phyloP scores from a whole-genome alignment of 1,284 basidiomycete genomes.

The Cronartium quercuum region DNA sequence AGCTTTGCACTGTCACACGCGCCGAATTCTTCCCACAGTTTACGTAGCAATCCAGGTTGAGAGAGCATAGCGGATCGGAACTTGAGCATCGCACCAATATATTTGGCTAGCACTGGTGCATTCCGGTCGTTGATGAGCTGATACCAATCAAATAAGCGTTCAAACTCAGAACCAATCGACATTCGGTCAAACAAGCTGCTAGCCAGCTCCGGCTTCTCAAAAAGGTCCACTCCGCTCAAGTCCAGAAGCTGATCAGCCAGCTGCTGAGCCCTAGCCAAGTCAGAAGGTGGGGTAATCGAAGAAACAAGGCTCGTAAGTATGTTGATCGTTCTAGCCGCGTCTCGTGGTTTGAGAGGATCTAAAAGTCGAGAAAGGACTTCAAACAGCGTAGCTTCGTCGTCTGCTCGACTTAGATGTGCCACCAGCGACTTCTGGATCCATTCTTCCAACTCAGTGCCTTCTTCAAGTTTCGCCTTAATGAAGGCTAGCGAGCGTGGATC shows the following conservation, averaged over 20 bases:
- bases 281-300: not conserved
- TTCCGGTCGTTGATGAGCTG: conserved; percentile 4
- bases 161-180: not conserved
- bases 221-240: conserved; percentile 11
- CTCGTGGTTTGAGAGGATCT: not conserved
- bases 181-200: conserved; percentile 2
- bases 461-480: conserved; percentile 2
- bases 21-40: not conserved
- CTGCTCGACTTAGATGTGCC: not conserved
- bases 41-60: not conserved
- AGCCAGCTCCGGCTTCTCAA: not conserved
- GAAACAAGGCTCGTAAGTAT: not conserved
- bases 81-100: not conserved
- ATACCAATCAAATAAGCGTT: conserved; percentile 9
- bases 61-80: not conserved
- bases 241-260: conserved; percentile 3
- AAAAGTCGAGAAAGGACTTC: conserved; percentile 2
- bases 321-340: not conserved
- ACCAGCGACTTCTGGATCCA: conserved; percentile 14
- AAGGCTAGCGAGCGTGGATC: not conserved
- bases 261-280: not conserved
- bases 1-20: not conserved
- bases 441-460: not conserved
- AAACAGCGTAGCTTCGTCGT: not conserved
- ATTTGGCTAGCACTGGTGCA: not conserved